Evolutionary conservation across 1,284 basidiomycete genomes (phyloP).

Genomic region (Laetiporus sulphureus): DNA sequence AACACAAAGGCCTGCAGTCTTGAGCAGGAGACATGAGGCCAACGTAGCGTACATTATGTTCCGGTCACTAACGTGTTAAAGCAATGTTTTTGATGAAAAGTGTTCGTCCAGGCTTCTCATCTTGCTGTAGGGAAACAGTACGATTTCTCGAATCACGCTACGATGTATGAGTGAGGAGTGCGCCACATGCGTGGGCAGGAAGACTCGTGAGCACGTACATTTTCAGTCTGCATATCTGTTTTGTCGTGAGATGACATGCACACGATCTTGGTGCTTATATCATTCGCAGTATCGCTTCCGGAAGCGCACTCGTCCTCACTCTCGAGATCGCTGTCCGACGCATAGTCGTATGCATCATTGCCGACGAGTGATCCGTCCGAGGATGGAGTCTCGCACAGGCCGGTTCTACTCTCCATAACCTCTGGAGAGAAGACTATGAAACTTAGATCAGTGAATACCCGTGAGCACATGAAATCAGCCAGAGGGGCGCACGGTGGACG

Average conservation of each 20-base stretch:
- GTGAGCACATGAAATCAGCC: neutral
- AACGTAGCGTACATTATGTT: neutral
- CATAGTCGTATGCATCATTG: neutral
- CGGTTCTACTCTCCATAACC: neutral
- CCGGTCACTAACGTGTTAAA: neutral
- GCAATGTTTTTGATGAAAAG: neutral
- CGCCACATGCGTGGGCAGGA: too few species aligned
- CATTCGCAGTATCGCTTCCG: neutral
- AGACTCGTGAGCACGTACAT: too few species aligned
- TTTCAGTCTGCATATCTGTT: too few species aligned
- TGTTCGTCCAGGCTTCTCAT: neutral
- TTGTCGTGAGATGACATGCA: neutral
- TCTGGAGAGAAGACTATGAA: neutral
- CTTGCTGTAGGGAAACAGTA: neutral
- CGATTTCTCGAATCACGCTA: neutral
- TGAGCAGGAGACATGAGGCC: neutral
- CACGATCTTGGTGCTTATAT: neutral
- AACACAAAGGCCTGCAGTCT: conserved; percentile 4
- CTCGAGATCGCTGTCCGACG: conserved; percentile 1
- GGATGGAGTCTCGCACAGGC: neutral
- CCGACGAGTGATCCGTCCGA: neutral
- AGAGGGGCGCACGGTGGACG: neutral
- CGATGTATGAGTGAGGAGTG: too few species aligned
- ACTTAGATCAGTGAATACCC: neutral
- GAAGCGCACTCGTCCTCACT: neutral